A percentile compares a stretch with the other conserved stretches of the same genome.
Evolutionary conservation across 176 grass and related monocot genomes (phyloP).

Genomic region (Triticum aestivum): IWGSC_CS_RefSeq_v2.1 NC_057795.1:19492069-19492568

Average conservation of each 20-base stretch:
- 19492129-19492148: too few relatives aligned
- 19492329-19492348: slow-evolving; percentile 13
- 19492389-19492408: neutral
- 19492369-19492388: slow-evolving; percentile 33
- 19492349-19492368: slow-evolving; percentile 3
- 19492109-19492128: too few relatives aligned
- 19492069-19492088: too few relatives aligned
- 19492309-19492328: neutral
- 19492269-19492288: neutral
- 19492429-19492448: slow-evolving; percentile 4
- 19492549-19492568: neutral
- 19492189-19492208: too few relatives aligned
- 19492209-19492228: too few relatives aligned
- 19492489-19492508: neutral
- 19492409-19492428: slow-evolving; percentile 24
- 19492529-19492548: neutral
- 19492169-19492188: too few relatives aligned
- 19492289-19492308: slow-evolving; percentile 23
- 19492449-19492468: slow-evolving; percentile 18
- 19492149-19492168: too few relatives aligned
- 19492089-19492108: too few relatives aligned
- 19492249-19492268: neutral
- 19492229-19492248: too few relatives aligned
- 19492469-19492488: slow-evolving; percentile 7
- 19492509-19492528: neutral